Base-by-base conservation (phyloP, 768 basidiomycete genomes). In the Royoungia palumana region DNA sequence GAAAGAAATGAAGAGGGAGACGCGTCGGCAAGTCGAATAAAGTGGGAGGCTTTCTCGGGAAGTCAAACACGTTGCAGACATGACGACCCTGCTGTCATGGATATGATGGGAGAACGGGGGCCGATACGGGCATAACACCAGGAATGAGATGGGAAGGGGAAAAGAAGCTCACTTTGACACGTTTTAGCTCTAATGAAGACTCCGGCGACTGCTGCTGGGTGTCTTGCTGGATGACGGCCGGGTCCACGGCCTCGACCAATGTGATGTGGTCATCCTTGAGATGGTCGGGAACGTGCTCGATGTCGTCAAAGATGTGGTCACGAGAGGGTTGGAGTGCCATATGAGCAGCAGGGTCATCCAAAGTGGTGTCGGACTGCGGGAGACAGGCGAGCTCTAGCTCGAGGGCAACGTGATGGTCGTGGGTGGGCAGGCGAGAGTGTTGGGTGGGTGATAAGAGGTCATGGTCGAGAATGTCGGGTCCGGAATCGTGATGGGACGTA, bases 111-210 rank as follows among this genome's bases (percentile, higher is more conserved):
- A 43, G 47, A 58, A 56, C 48, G 47, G 44, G 35, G 42, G 49
- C 53, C 41, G 51, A 51, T 46, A 59, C 41, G 35, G 53, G 47
- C 38, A 49, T 21, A 46, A 28, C 42, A 46, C 40, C 40, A 58
- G 41, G 55, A 50, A 56, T 37, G 49, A 43, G 40, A 57, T 49
- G 44, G 41, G 50, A 53, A 54, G 50, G 60, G 42, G 41, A 49
- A 46, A 42, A 60, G 63, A 55, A 55, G 60, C 80, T 58, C 64
- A 83, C 85, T 78, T 87, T 90, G 72, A 90, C 87, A 79, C 88
- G 88, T 75, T 89, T 89, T 63, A 87, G 71, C 57, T 88, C 87
- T 61, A 84, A 79, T 59, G 85, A 83, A 44, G 75, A 72, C 49
- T 87, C 86, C 6, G 78, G 70, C 53, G 78, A 65, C 75, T 79